Evolutionary conservation across 768 basidiomycete genomes (phyloP).

Genomic region (Trichaptum fuscoviolaceum): DNA sequence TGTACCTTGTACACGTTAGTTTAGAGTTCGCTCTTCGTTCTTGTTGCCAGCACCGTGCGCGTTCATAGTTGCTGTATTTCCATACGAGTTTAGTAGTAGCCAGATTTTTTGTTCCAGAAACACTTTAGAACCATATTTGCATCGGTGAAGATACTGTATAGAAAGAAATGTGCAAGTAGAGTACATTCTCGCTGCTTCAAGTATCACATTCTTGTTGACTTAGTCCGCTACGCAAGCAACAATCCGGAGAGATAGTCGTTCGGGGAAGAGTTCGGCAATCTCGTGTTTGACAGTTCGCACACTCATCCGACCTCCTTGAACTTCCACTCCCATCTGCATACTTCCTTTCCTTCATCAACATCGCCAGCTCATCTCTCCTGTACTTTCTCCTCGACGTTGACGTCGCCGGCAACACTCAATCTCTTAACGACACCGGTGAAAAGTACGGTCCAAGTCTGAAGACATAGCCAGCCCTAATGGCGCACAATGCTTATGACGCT

Average conservation of each 20-base stretch:
- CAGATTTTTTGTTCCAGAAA: too few relatives aligned
- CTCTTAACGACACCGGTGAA: not conserved
- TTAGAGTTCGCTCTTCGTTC: too few relatives aligned
- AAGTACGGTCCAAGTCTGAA: not conserved
- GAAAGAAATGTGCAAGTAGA: too few relatives aligned
- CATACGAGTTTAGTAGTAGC: too few relatives aligned
- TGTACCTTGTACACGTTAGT: too few relatives aligned
- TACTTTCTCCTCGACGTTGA: not conserved
- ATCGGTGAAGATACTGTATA: too few relatives aligned
- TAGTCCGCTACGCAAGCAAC: not conserved
- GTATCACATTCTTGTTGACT: too few relatives aligned
- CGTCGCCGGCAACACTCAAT: not conserved
- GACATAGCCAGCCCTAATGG: conserved; percentile 1
- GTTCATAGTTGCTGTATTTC: too few relatives aligned
- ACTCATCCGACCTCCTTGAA: not conserved
- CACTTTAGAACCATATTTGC: too few relatives aligned
- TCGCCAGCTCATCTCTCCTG: not conserved
- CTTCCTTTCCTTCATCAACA: not conserved
- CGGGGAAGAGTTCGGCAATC: not conserved
- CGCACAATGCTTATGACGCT: conserved; percentile 34
- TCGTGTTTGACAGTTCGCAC: not conserved
- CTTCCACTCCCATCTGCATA: not conserved
- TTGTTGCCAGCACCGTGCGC: too few relatives aligned
- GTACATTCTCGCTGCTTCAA: too few relatives aligned
- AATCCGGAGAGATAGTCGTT: not conserved